These are phyloP conservation scores for Pythium pyrilobum DNA, from an alignment of 352 stramenopile genomes.

Conservation along the genomic window DNA sequence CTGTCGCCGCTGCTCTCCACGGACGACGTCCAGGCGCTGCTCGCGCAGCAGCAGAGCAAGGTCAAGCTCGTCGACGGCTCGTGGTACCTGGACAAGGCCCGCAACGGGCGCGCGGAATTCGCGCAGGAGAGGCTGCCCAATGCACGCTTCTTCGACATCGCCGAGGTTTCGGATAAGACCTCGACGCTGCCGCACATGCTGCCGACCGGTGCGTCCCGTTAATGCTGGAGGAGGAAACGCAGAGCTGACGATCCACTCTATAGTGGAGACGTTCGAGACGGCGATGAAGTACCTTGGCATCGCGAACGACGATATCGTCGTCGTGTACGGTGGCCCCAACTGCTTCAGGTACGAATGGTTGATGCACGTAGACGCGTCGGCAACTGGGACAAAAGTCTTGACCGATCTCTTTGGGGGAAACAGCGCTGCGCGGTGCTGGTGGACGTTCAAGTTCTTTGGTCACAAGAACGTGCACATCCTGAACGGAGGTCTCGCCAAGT, in stretches of 20 bases:
- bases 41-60: constrained; percentile 18
- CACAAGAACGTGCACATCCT: constrained; percentile 85
- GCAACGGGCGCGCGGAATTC: constrained; percentile 61
- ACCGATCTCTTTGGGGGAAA: too few relatives aligned
- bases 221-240: background rate
- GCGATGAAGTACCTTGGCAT: constrained; percentile 66
- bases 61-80: constrained; percentile 75
- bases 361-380: too few relatives aligned
- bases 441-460: constrained; percentile 89
- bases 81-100: constrained; percentile 77
- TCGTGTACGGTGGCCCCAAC: constrained; percentile 81
- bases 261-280: constrained; percentile 56
- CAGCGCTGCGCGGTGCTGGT: constrained; percentile 79
- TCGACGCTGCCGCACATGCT: constrained; percentile 86
- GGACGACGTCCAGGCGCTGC: constrained; percentile 35
- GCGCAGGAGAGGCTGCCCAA: constrained; percentile 56
- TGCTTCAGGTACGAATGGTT: constrained; percentile 80
- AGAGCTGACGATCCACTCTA: too few relatives aligned
- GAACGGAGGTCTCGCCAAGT: constrained; percentile 71
- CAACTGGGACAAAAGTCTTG: too few relatives aligned
- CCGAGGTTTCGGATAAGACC: constrained; percentile 65
- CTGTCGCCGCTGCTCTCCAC: constrained; percentile 50
- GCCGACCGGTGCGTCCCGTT: constrained; percentile 27
- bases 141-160: constrained; percentile 92
- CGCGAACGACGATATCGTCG: constrained; percentile 56